These are phyloP conservation scores for Microbotryum intermedium DNA, from an alignment of 1,284 basidiomycete species.

Conservation along the genomic window DNA sequence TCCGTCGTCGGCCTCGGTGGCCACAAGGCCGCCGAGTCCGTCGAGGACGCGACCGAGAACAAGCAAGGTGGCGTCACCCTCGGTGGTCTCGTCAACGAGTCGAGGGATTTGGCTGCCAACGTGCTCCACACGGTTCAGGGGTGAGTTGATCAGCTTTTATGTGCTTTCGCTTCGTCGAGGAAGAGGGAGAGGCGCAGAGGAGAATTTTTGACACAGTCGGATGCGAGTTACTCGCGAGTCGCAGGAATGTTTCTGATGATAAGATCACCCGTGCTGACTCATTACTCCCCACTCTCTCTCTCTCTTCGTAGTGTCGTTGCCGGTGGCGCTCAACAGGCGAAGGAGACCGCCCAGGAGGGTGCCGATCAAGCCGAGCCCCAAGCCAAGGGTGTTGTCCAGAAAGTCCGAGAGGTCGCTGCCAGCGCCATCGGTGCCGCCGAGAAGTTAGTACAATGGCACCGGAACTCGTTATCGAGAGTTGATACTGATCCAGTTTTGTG, in stretches of 20 bases:
- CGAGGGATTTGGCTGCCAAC: slow-evolving; percentile 14
- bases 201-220: too few relatives aligned
- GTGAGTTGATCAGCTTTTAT: slow-evolving; percentile 4
- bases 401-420: slow-evolving; percentile 20
- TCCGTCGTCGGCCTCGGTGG: slow-evolving; percentile 9
- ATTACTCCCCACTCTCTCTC: not conserved
- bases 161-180: not conserved
- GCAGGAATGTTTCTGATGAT: too few relatives aligned
- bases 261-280: not conserved
- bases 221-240: too few relatives aligned
- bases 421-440: slow-evolving; percentile 15
- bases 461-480: not conserved
- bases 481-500: not conserved
- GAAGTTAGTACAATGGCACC: not conserved
- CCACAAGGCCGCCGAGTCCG: slow-evolving; percentile 1
- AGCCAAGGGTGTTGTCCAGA: slow-evolving; percentile 19
- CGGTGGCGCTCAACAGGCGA: slow-evolving; percentile 16
- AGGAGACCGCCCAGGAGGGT: slow-evolving; percentile 21
- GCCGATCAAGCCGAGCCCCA: slow-evolving; percentile 4
- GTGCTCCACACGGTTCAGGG: slow-evolving; percentile 10
- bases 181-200: too few relatives aligned
- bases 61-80: slow-evolving; percentile 12
- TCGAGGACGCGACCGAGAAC: slow-evolving; percentile 4
- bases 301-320: slow-evolving; percentile 8
- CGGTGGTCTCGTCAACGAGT: slow-evolving; percentile 19